Evolutionary conservation across 2,329 filamentous ascomycete species (phyloP).

Genomic region (Colletotrichum paranaense): DNA sequence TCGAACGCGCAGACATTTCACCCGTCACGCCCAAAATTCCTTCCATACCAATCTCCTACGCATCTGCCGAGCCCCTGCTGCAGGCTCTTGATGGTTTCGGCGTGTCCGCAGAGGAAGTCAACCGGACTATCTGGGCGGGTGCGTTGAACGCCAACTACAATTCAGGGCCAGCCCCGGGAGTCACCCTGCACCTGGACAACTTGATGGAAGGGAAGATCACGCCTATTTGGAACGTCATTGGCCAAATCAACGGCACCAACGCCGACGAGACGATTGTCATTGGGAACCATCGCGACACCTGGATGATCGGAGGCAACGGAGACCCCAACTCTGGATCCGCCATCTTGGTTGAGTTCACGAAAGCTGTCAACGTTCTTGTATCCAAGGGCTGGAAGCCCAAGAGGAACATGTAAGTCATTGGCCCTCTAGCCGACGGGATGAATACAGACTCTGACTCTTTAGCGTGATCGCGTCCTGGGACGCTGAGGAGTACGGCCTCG

Average conservation of each 20-base stretch:
- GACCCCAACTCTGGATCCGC: conserved; percentile 87
- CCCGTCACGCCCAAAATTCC: conserved; percentile 79
- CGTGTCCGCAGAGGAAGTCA: conserved; percentile 74
- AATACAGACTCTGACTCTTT: neutral
- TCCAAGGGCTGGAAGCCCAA: conserved; percentile 83
- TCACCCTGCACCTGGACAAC: conserved; percentile 75
- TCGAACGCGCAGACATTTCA: conserved; percentile 71
- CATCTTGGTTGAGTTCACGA: conserved; percentile 79
- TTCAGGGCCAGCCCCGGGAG: conserved; percentile 59
- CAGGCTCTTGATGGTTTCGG: conserved; percentile 82
- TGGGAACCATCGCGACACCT: conserved; percentile 86
- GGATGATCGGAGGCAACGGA: conserved; percentile 86
- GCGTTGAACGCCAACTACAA: conserved; percentile 57
- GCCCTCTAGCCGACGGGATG: no score
- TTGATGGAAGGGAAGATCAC: conserved; percentile 74
- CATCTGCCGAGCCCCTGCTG: conserved; percentile 81
- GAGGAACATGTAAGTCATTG: conserved; percentile 62
- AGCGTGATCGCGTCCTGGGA: conserved; percentile 82
- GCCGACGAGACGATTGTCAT: conserved; percentile 81
- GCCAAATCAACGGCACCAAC: conserved; percentile 81
- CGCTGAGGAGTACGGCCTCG: conserved; percentile 80
- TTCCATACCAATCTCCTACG: conserved; percentile 83
- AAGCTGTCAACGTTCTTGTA: conserved; percentile 76
- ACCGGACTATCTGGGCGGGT: conserved; percentile 68
- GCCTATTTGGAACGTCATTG: conserved; percentile 83